Conservation (phyloP, 2,329 filamentous ascomycete species). For the Botrytis squamosa region DNA sequence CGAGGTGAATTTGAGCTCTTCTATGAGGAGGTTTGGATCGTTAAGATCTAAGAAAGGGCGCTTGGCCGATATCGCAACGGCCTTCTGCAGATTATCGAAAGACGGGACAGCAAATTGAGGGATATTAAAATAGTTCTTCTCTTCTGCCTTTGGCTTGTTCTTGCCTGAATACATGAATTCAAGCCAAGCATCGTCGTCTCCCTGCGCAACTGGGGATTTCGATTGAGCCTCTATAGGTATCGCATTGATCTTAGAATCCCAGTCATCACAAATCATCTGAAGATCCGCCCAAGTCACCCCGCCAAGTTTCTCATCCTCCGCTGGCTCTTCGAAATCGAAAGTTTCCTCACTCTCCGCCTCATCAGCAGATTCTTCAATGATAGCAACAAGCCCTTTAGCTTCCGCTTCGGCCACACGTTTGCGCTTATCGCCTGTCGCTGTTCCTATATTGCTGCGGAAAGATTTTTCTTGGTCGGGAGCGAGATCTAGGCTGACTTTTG, state of each 20-base stretch:
- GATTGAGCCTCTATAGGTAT: conserved; percentile 31
- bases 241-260: conserved; percentile 62
- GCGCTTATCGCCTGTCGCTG: conserved; percentile 52
- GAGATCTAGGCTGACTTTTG: conserved; percentile 84
- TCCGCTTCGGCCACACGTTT: conserved; percentile 55
- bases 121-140: conserved; percentile 58
- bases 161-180: conserved; percentile 59
- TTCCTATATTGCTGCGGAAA: conserved; percentile 69
- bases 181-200: conserved; percentile 60
- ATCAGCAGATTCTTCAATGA: conserved; percentile 43
- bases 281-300: conserved; percentile 79
- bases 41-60: conserved; percentile 82
- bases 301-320: conserved; percentile 62
- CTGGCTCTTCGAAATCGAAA: conserved; percentile 52
- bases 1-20: conserved; percentile 67
- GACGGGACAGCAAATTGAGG: conserved; percentile 63
- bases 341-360: conserved; percentile 48
- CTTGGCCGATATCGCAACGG: conserved; percentile 71
- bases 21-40: conserved; percentile 82
- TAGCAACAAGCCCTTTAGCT: conserved; percentile 48
- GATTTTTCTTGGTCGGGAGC: conserved; percentile 81
- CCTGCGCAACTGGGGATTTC: conserved; percentile 42
- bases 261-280: conserved; percentile 82
- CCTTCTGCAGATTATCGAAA: conserved; percentile 77
- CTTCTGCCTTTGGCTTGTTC: conserved; percentile 57